Evolutionary conservation across 2,329 filamentous ascomycete species (phyloP), one percentile per base, ranked within the genome.

Genomic region (Chlorencoelia australis): DNA sequence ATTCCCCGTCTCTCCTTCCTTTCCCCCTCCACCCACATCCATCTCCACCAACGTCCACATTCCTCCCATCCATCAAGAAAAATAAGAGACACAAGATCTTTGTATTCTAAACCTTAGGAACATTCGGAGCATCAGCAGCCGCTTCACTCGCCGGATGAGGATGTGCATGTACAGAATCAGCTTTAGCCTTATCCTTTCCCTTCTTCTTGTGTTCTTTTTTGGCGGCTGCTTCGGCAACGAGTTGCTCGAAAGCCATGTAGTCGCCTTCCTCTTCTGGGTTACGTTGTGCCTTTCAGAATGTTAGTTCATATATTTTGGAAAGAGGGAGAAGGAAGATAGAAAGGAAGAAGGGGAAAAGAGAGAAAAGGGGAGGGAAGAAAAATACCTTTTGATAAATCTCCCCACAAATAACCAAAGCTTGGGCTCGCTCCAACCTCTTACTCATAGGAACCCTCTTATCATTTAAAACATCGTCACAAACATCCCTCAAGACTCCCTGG

Each of bases 161-260:
- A 14, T 67, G 59, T 42, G 66, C 56, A 45, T 67, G 27, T 17
- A 24, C 29, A 16, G 20, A 15, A 21, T 32, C 19, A 7, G 36
- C 37, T n/a, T 27, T 40, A 10, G 10, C 65, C 50, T 64, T 64
- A 44, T 74, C 67, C 65, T 77, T 71, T 50, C 64, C 64, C 53
- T 89, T 82, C 59, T 86, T 79, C 54, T 79, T 73, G 55, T 74
- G 71, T 48, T 91, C 86, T 64, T 95, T 94, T 73, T 96, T 96
- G 36, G 87, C 82, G 39, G 88, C 87, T 4, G 89, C 89, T 59
- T 98, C 91, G 33, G 91, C 88, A 61, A 98, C 94, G 38, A 98
- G 78, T 62, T 96, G 87, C 60, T 98, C 91, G 51, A 98, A 98
- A 11, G 89, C 88, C 75, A 98, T 93, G 63, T 94, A 96, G 54